Evolutionary conservation across 2,329 filamentous ascomycete species (phyloP), one percentile per base, ranked within the genome.

Genomic region (Chrysosphaeria jannelii): DNA sequence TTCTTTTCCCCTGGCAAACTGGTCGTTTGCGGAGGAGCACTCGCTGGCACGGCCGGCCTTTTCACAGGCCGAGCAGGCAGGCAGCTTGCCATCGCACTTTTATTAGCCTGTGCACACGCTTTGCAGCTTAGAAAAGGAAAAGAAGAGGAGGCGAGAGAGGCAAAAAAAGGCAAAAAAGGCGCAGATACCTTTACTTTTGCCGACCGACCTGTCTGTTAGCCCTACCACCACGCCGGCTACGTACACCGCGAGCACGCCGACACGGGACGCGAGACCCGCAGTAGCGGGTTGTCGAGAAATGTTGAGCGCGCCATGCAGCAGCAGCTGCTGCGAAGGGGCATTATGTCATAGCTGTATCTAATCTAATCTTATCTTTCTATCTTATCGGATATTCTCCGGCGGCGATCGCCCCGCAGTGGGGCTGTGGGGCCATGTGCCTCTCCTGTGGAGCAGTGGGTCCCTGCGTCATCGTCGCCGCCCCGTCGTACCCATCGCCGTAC

Each of bases 51-150:
- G 69, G 14, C 79, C 78, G 9, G 76, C 75, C 45, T 78, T 79
- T 44, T 91, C 81, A 39, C 85, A 93, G 10, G 81, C 81, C 6
- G 78, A 88, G 40, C 85, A 97, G 6, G 79, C 78, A 8, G 85
- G 85, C 18, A 93, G 51, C 43, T 91, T 91, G 30, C 85, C 81
- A 47, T 93, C 85, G 38, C 85, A 97, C 63, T 70, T n/a, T n/a
- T n/a, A n/a, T n/a, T n/a, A n/a, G n/a, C n/a, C n/a, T n/a, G n/a
- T n/a, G n/a, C n/a, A n/a, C n/a, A n/a, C n/a, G n/a, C n/a, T n/a
- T n/a, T n/a, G n/a, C n/a, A n/a, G n/a, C n/a, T n/a, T n/a, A n/a
- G n/a, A n/a, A n/a, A n/a, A n/a, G n/a, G n/a, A n/a, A n/a, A n/a
- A n/a, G n/a, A n/a, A n/a, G n/a, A n/a, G n/a, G n/a, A n/a, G n/a